Percentiles rank a stretch among this genome's conserved stretches.
Conservation (phyloP, 768 basidiomycete species). For the Calocera cornea region DNA sequence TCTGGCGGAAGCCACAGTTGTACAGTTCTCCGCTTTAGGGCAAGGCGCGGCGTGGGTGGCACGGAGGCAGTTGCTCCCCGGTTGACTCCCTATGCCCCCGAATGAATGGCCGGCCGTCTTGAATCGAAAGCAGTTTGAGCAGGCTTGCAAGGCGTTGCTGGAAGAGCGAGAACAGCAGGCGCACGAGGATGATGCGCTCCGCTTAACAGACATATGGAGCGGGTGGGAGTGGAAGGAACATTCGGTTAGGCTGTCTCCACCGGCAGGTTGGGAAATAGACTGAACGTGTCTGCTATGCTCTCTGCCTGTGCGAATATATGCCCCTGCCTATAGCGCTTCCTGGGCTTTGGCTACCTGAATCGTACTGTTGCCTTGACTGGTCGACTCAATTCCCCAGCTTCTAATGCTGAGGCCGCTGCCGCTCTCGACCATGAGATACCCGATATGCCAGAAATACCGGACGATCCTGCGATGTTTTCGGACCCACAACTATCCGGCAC, state of each 20-base stretch:
- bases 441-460: slow-evolving; percentile 6
- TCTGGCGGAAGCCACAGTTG: not conserved
- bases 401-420: not conserved
- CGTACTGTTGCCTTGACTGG: slow-evolving; percentile 18
- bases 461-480: slow-evolving; percentile 31
- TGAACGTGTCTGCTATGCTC: not conserved
- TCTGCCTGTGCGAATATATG: not conserved
- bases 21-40: not conserved
- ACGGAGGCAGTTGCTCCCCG: not conserved
- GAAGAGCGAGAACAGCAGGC: slow-evolving; percentile 16
- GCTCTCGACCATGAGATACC: not conserved
- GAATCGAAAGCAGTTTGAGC: slow-evolving; percentile 47
- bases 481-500: slow-evolving; percentile 10
- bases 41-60: not conserved
- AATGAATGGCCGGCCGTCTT: slow-evolving; percentile 25
- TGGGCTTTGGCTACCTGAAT: slow-evolving; percentile 37
- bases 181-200: not conserved
- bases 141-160: slow-evolving; percentile 42
- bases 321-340: slow-evolving; percentile 23
- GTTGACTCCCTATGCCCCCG: not conserved
- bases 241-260: slow-evolving; percentile 17
- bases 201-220: not conserved
- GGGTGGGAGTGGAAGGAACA: slow-evolving; percentile 55
- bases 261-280: slow-evolving; percentile 24
- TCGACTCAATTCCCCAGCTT: not conserved